phyloP scores from a whole-genome alignment of 2,329 filamentous ascomycete species.

The Venturia aucupariae region DNA sequence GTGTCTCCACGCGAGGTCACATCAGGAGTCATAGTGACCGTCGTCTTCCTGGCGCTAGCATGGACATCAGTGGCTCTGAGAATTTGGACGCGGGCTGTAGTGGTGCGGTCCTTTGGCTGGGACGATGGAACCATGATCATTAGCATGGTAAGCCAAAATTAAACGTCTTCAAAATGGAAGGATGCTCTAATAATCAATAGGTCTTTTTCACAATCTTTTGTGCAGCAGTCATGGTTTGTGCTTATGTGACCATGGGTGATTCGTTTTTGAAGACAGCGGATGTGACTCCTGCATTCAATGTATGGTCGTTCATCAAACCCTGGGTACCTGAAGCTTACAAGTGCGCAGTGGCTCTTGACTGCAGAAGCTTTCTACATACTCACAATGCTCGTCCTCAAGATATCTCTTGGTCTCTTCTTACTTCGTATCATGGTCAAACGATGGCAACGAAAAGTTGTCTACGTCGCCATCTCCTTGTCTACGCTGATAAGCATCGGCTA shows the following conservation, averaged over 20 bases:
- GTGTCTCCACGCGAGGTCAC: not conserved
- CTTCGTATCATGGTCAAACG: slow-evolving; percentile 32
- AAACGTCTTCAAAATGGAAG: not conserved
- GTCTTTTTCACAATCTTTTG: slow-evolving; percentile 28
- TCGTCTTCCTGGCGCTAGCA: slow-evolving; percentile 12
- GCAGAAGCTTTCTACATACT: slow-evolving; percentile 31
- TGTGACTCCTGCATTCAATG: slow-evolving; percentile 24
- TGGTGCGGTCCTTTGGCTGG: slow-evolving; percentile 27
- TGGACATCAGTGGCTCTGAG: slow-evolving; percentile 11
- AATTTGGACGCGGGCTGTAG: slow-evolving; percentile 3
- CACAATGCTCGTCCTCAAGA: slow-evolving; percentile 34
- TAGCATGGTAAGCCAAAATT: slow-evolving; percentile 24
- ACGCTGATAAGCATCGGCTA: slow-evolving; percentile 26
- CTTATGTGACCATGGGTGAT: slow-evolving; percentile 14
- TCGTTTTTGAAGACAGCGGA: slow-evolving; percentile 18
- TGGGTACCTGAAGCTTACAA: not conserved
- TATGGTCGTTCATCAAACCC: slow-evolving; percentile 4
- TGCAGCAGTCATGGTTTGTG: slow-evolving; percentile 20
- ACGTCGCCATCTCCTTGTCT: slow-evolving; percentile 21
- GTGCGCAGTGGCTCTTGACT: slow-evolving; percentile 25
- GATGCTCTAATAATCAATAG: slow-evolving; percentile 17
- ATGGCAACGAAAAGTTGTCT: slow-evolving; percentile 29
- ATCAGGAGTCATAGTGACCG: not conserved
- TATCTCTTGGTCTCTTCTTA: slow-evolving; percentile 37
- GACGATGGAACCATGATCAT: slow-evolving; percentile 35